Evolutionary conservation across 169 alveolate genomes (phyloP).

Genomic region (Cryptosporidium sp.): DNA sequence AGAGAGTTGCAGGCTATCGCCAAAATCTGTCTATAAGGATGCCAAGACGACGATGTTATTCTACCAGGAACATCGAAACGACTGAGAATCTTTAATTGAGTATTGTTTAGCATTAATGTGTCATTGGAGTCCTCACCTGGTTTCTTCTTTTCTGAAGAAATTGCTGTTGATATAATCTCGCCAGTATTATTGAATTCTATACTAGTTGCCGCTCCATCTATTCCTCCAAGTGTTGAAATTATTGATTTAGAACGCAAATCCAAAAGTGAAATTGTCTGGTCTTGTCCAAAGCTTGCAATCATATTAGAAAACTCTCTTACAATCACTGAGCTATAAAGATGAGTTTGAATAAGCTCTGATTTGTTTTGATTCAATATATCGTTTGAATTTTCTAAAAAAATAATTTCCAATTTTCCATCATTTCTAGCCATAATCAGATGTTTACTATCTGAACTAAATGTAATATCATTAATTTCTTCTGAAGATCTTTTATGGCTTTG

Average conservation of each 20-base stretch:
- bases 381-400: not conserved
- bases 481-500: constrained; percentile 26
- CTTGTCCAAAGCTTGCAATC: constrained; percentile 68
- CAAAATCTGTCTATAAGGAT: constrained; percentile 54
- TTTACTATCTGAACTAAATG: constrained; percentile 21
- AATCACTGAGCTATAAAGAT: constrained; percentile 26
- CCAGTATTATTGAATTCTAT: constrained; percentile 33
- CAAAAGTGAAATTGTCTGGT: constrained; percentile 29
- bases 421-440: constrained; percentile 64
- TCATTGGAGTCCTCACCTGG: constrained; percentile 32
- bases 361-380: constrained; percentile 7
- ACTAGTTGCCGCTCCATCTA: constrained; percentile 47
- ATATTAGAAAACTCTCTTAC: constrained; percentile 36
- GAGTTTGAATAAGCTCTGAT: constrained; percentile 34
- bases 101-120: constrained; percentile 23
- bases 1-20: constrained; percentile 45
- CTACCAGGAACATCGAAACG: constrained; percentile 72
- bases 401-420: constrained; percentile 60
- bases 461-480: constrained; percentile 54
- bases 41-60: constrained; percentile 56
- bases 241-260: constrained; percentile 16
- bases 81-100: constrained; percentile 22
- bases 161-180: constrained; percentile 23
- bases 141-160: constrained; percentile 50
- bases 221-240: constrained; percentile 18